phyloP scores from a whole-genome alignment of 805 yeast species.

The Monosporozyma siamensis region DNA sequence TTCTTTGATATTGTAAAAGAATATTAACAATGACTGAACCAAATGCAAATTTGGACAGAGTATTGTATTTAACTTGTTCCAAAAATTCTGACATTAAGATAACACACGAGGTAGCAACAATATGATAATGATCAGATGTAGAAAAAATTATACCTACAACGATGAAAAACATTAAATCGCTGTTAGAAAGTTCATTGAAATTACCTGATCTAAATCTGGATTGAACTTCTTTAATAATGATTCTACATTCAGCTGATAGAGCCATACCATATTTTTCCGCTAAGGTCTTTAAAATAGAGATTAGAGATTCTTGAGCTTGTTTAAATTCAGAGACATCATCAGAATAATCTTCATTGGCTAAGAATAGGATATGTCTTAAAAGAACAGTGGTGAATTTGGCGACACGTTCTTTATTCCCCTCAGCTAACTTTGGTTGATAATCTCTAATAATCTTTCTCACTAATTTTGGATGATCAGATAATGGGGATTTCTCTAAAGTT shows the following conservation, averaged over 20 bases:
- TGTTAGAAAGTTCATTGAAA: conserved; percentile 32
- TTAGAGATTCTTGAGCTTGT: conserved; percentile 35
- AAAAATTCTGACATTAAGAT: conserved; percentile 65
- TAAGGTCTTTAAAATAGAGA: conserved; percentile 42
- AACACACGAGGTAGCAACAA: conserved; percentile 76
- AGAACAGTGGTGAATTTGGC: conserved; percentile 55
- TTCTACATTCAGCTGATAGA: conserved; percentile 55
- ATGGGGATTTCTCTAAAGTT: conserved; percentile 29
- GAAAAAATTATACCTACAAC: conserved; percentile 75
- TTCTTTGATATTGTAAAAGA: conserved; percentile 61
- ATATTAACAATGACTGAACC: conserved; percentile 62
- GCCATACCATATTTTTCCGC: conserved; percentile 57
- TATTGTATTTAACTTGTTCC: conserved; percentile 38
- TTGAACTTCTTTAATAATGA: conserved; percentile 46
- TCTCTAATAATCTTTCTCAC: conserved; percentile 48
- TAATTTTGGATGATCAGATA: conserved; percentile 37
- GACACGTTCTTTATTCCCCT: conserved; percentile 71
- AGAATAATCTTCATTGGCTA: conserved; percentile 34
- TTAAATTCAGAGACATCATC: conserved; percentile 30
- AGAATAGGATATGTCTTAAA: conserved; percentile 49
- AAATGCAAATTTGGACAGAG: conserved; percentile 39
- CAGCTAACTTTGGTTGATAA: conserved; percentile 69
- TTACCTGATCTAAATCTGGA: conserved; percentile 35
- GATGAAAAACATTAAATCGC: conserved; percentile 58
- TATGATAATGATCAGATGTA: conserved; percentile 91